Evolutionary conservation across 2,329 filamentous ascomycete genomes (phyloP), one percentile per base, ranked within the genome.

Genomic region (Neoscytalidium dimidiatum): DNA sequence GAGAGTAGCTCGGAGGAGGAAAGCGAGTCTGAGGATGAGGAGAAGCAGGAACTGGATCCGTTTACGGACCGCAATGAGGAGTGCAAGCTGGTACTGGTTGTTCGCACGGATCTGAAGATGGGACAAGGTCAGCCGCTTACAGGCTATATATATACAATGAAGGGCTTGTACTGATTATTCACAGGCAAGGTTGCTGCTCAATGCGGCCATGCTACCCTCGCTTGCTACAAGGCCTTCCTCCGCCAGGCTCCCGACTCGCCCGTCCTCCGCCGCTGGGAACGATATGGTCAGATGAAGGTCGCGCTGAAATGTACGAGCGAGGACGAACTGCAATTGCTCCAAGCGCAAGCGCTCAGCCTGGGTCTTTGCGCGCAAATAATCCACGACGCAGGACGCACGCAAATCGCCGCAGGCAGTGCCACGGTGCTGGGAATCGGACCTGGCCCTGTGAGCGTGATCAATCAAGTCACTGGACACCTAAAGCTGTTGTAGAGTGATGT

Each of bases 101-200:
- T 98, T 64, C 83, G 95, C 74, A 97, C 92, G 19, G 95, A 99
- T 80, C 79, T 99, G 72, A 94, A 94, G 72, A 99, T 99, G 95
- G 95, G 91, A 9, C 98, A 97, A 81, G 94, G 94, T 95, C 82
- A 46, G 83, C 19, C 9, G 11, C 7, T 9, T 21, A 3, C 5
- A 41, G 23, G 31, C n/a, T 62, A 38, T 63, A 38, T 46, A n/a
- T 66, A 35, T 9, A 43, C 38, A 31, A 28, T 33, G 31, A 5
- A 33, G 19, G 14, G 19, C n/a, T 48, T 66, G 31, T 49, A 49
- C 53, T 68, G 43, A 51, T 66, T 35, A 7, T 3, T 62, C 3
- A 51, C 68, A 97, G 94, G 94, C 73, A 99, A 99, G 84, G 97
- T 98, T 73, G 95, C 92, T 65, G 95, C 95, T 7, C 95, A 98